Evolutionary conservation across 2,329 filamentous ascomycete genomes (phyloP).

Genomic region (Cladosporium sp.): DNA sequence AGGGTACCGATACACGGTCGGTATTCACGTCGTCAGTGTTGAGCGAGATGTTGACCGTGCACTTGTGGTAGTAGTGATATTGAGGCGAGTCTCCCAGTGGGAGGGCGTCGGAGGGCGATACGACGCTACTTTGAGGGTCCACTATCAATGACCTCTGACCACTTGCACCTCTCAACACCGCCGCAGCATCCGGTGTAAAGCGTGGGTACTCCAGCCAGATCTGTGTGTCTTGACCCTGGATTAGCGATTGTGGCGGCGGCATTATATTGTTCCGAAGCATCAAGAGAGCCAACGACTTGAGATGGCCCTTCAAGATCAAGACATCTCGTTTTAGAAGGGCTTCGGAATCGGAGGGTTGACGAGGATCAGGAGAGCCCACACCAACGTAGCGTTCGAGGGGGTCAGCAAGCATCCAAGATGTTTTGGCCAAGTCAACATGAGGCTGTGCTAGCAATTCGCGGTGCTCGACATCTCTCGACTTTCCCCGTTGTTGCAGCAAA

Average conservation of each 20-base stretch:
- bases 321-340: conserved; percentile 20
- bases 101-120: conserved; percentile 65
- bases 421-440: conserved; percentile 82
- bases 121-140: not conserved
- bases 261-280: conserved; percentile 84
- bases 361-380: not conserved
- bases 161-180: conserved; percentile 66
- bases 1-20: conserved; percentile 69
- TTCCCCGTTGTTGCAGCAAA: conserved; percentile 59
- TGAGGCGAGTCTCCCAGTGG: conserved; percentile 74
- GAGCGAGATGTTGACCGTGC: conserved; percentile 72
- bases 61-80: conserved; percentile 72
- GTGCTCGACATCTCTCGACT: conserved; percentile 46
- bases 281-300: conserved; percentile 75
- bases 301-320: conserved; percentile 31
- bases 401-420: conserved; percentile 71
- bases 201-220: conserved; percentile 80
- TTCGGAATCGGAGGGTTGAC: conserved; percentile 11
- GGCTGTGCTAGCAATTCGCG: conserved; percentile 67
- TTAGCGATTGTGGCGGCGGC: conserved; percentile 64
- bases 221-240: conserved; percentile 75
- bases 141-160: not conserved
- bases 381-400: conserved; percentile 36
- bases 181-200: conserved; percentile 70
- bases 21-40: conserved; percentile 71